Conservation (phyloP, 257 asterid species). For the Nicotiana tomentosiformis region DNA sequence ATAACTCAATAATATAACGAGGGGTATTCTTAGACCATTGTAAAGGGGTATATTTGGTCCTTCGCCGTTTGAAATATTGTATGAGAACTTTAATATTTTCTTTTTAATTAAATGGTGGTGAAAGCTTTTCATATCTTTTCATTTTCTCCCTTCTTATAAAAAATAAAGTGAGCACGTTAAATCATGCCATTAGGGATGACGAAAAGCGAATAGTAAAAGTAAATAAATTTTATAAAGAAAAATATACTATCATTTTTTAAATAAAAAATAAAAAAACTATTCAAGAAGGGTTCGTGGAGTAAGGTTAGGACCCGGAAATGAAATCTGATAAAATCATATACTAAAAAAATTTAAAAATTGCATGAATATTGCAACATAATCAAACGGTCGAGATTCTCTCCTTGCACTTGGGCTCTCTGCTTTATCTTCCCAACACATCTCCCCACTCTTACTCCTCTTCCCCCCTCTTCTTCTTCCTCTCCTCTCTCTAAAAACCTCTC, state of each 20-base stretch:
- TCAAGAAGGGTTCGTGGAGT: too few relatives aligned
- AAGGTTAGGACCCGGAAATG: neutral
- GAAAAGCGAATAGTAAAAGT: too few relatives aligned
- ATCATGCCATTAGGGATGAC: too few relatives aligned
- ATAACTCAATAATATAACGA: too few relatives aligned
- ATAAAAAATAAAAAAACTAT: too few relatives aligned
- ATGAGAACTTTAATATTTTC: neutral
- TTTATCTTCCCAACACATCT: neutral
- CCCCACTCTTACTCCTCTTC: constrained; percentile 5
- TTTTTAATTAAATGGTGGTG: neutral
- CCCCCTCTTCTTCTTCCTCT: neutral
- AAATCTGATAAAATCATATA: neutral
- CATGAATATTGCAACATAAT: neutral
- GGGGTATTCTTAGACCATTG: too few relatives aligned
- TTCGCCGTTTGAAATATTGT: neutral
- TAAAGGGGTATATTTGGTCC: too few relatives aligned
- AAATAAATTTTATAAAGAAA: too few relatives aligned
- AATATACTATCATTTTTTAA: too few relatives aligned
- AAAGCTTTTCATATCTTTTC: neutral
- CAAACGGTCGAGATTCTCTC: constrained; percentile 12
- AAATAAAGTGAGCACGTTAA: too few relatives aligned
- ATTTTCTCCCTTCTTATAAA: neutral
- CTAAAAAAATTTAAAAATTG: neutral
- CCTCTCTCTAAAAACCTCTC: neutral
- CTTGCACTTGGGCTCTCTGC: neutral